These are phyloP conservation scores for Phytopythium chamaehyphon DNA, from an alignment of 352 stramenopile species.

Conservation along the genomic window DNA sequence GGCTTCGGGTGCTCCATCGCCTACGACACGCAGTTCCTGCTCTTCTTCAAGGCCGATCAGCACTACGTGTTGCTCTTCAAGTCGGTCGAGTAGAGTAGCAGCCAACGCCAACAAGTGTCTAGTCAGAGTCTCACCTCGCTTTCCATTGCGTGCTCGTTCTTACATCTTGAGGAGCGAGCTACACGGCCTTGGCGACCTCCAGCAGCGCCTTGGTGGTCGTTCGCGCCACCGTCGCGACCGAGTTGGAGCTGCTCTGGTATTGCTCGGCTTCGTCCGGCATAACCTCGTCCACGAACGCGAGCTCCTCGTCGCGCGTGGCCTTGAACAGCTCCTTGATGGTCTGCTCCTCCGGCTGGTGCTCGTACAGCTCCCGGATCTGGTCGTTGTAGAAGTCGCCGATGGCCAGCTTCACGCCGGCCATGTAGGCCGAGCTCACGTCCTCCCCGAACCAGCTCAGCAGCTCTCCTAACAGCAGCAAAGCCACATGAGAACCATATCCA, in stretches of 20 bases:
- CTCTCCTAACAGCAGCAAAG: slow-evolving; percentile 17
- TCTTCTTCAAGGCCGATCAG: slow-evolving; percentile 85
- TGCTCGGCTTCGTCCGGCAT: slow-evolving; percentile 40
- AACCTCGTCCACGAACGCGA: slow-evolving; percentile 61
- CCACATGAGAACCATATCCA: not conserved
- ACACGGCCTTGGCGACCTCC: slow-evolving; percentile 40
- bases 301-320: slow-evolving; percentile 59
- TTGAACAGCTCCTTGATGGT: slow-evolving; percentile 85
- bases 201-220: slow-evolving; percentile 55
- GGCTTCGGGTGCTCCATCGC: slow-evolving; percentile 89
- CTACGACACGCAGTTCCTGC: slow-evolving; percentile 87
- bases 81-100: slow-evolving; percentile 54
- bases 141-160: slow-evolving; percentile 8
- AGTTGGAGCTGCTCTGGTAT: slow-evolving; percentile 29
- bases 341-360: slow-evolving; percentile 40
- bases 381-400: slow-evolving; percentile 88
- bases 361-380: slow-evolving; percentile 86
- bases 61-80: slow-evolving; percentile 84
- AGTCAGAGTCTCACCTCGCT: not conserved
- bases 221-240: slow-evolving; percentile 49
- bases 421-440: slow-evolving; percentile 57
- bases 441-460: slow-evolving; percentile 50
- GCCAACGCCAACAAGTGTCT: slow-evolving; percentile 7
- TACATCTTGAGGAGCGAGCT: slow-evolving; percentile 5
- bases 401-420: slow-evolving; percentile 67